Conservation (phyloP, 257 asterid genomes). For the Catharanthus roseus region DNA sequence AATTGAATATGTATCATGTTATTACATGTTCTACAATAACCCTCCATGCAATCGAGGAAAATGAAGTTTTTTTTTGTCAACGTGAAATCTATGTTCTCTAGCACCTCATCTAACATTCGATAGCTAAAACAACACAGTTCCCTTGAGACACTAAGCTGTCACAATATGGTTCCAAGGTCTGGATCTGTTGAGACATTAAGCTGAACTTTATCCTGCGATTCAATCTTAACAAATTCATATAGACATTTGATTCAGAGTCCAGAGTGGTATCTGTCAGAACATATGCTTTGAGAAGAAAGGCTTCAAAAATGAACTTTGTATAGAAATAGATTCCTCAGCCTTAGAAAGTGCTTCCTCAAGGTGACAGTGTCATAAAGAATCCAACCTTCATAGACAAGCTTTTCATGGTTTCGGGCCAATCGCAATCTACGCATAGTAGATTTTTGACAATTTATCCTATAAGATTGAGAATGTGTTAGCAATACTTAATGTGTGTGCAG, state of each 20-base stretch:
- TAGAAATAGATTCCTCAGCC: slow-evolving; percentile 37
- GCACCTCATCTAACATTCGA: too few species aligned
- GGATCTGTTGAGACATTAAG: slow-evolving; percentile 82
- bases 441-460: slow-evolving; percentile 47
- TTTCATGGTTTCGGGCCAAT: slow-evolving; percentile 40
- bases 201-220: slow-evolving; percentile 89
- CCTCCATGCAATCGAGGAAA: too few species aligned
- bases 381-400: too few species aligned
- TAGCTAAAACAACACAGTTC: too few species aligned
- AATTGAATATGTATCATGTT: too few species aligned
- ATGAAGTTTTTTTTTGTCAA: too few species aligned
- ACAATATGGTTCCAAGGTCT: slow-evolving; percentile 78
- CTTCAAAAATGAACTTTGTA: slow-evolving; percentile 50
- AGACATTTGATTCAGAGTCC: slow-evolving; percentile 54
- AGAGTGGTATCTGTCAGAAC: slow-evolving; percentile 39
- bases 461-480: slow-evolving; percentile 8
- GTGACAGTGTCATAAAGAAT: too few species aligned
- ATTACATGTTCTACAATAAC: too few species aligned
- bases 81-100: too few species aligned
- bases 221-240: slow-evolving; percentile 90
- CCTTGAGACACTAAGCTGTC: too few species aligned
- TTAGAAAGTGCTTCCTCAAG: too few species aligned
- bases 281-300: slow-evolving; percentile 47
- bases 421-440: slow-evolving; percentile 50
- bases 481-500: not conserved